Base-by-base conservation (phyloP, 345 rosid genomes). In the Hevea brasiliensis region DNA sequence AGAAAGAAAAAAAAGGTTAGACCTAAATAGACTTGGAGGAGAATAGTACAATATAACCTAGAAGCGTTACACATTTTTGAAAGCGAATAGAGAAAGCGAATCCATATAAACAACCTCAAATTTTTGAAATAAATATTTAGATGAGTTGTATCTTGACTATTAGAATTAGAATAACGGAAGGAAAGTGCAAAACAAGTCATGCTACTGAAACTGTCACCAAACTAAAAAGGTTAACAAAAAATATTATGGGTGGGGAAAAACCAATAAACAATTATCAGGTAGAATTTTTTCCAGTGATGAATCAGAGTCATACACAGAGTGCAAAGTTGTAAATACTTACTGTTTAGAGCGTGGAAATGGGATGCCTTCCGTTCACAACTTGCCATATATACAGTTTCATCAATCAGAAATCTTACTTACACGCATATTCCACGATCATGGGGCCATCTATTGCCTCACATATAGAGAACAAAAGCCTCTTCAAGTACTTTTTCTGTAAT, bases 391-490 rank as follows among this genome's bases (percentile, higher is more conserved):
- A 41, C 17, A 5, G 17, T 54, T n/a, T 20, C 27, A 64, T 63
- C 23, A 70, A 24, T 72, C 23, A 26, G 58, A 68, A 56, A 72
- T 47, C 60, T 29, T 4, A 53, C 82, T 83, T 85, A 94, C 99
- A 93, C 66, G 98, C 68, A 59, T 91, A 93, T 77, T 96, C 96
- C 79, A 93, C 96, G 41, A 93, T 86, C 96, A 89, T 91, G 6
- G 89, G 90, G 56, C 97, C 98, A 54, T 88, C 95, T 1, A 81
- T 73, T 14, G 93, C 56, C 85, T 89, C 93, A 77, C 98, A 90
- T 7, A 91, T 88, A 75, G 96, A 89, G 87, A 93, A 95, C 76
- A 95, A 70, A 58, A 95, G 94, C 65, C 92, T 91, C 82, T 85
- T 91, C 85, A 93, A 83, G 76, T 95, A 95, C 72, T 91, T 93